phyloP scores from a whole-genome alignment of 176 grass and related monocot genomes.

The Eragrostis nindensis region DNA sequence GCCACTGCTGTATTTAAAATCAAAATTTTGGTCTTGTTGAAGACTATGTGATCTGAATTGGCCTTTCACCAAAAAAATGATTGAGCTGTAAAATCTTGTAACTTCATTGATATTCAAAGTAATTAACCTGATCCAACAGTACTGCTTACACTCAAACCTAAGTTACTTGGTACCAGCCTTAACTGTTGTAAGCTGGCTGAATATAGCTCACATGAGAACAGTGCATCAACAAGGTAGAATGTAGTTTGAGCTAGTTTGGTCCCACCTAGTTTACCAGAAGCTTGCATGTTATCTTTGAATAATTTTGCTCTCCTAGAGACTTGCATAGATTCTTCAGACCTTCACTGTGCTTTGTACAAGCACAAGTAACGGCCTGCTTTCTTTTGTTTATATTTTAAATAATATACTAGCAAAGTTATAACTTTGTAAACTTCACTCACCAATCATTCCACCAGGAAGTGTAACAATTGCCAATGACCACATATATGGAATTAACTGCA shows the following conservation, averaged over 20 bases:
- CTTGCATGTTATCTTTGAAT: not conserved
- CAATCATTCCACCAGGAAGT: constrained; percentile 65
- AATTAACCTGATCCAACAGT: not conserved
- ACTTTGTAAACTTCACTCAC: constrained; percentile 34
- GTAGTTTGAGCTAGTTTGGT: not conserved
- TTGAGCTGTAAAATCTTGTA: not conserved
- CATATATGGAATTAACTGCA: constrained; percentile 64
- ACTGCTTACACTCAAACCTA: not conserved
- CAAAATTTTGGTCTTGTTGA: not conserved
- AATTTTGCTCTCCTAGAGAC: not conserved
- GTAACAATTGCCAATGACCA: constrained; percentile 70
- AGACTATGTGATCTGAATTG: not conserved
- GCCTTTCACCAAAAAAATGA: constrained; percentile 5
- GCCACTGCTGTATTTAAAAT: constrained; percentile 2
- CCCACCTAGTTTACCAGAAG: not conserved
- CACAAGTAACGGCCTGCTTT: not conserved
- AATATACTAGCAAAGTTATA: constrained; percentile 20
- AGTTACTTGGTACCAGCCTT: constrained; percentile 2
- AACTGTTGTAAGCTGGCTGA: constrained; percentile 4
- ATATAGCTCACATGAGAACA: constrained; percentile 14
- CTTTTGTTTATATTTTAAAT: not conserved
- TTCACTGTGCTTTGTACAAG: constrained; percentile 5
- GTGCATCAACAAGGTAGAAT: constrained; percentile 1
- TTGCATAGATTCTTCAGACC: constrained; percentile 8
- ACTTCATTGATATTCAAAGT: not conserved